Evolutionary conservation across 1,139 yeast genomes (phyloP).

Genomic region (Yamadazyma oceani): DNA sequence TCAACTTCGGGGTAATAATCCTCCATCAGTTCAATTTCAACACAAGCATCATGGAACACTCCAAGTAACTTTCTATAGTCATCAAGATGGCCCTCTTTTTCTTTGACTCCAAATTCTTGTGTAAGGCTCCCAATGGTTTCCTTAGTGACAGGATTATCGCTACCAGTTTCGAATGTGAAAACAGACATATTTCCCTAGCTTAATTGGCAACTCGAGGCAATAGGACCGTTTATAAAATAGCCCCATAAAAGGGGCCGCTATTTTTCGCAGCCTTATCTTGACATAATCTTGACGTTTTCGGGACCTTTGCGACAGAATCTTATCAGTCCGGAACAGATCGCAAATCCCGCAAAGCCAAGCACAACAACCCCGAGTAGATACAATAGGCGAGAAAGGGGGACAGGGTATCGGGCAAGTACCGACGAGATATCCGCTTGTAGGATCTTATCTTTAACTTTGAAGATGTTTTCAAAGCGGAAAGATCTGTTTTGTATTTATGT

Average conservation of each 20-base stretch:
- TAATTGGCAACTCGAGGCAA: too few species aligned
- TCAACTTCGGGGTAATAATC: conserved; percentile 20
- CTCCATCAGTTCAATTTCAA: conserved; percentile 19
- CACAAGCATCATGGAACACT: conserved; percentile 22
- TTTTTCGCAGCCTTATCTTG: neutral
- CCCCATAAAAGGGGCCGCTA: neutral
- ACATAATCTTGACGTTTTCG: neutral
- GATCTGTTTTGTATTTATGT: too few species aligned
- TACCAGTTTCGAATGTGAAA: conserved; percentile 13
- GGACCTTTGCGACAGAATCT: conserved; percentile 1
- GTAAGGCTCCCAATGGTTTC: conserved; percentile 12
- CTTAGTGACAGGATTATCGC: conserved; percentile 17
- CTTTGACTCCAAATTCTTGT: conserved; percentile 15
- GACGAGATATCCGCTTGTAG: too few species aligned
- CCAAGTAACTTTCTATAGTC: conserved; percentile 18
- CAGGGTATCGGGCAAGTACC: too few species aligned
- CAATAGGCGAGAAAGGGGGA: too few species aligned
- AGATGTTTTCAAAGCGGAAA: too few species aligned
- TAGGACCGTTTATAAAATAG: neutral
- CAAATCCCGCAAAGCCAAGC: too few species aligned
- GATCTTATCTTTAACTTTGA: too few species aligned
- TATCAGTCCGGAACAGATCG: too few species aligned
- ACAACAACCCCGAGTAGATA: too few species aligned
- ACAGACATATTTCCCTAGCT: conserved; percentile 12
- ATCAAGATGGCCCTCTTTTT: conserved; percentile 11